Evolutionary conservation across 352 stramenopile genomes (phyloP), one percentile per base, ranked within the genome.

Genomic region (Globisporangium irregulare): DNA sequence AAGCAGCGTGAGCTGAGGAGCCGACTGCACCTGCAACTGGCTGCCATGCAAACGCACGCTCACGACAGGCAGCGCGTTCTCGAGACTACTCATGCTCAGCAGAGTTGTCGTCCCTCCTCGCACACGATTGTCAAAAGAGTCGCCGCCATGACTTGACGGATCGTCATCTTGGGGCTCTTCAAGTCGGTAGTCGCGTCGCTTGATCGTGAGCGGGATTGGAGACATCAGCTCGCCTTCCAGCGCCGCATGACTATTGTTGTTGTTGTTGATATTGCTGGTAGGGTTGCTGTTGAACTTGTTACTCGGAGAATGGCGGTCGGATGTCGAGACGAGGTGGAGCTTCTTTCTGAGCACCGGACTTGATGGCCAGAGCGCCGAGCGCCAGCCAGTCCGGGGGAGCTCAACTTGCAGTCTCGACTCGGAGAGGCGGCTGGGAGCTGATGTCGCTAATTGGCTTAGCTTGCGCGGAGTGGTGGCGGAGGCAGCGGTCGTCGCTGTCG

Each of bases 311-410:
- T 43, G 50, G 38, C 32, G 65, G 25, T 58, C 48, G 15, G 58
- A 59, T 36, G 58, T 55, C 51, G 62, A 67, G 59, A 71, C 32
- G 15, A 72, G 71, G 15, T 64, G 64, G 51, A 77, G 76, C 25
- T 81, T 81, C 70, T 80, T 80, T 22, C 69, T 64, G 38, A 80
- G 68, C 15, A 67, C 62, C 0, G 73, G 51, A n/a, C 62, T 78
- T 4, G 67, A 79, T 4, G 75, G 66, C 77, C 77, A 82, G 1
- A 78, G 61, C 46, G 66, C 68, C n/a, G 80, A 74, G 43, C 64
- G 75, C 77, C 77, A 82, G 38, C 76, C 46, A 24, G 71, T 73
- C 22, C 77, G 73, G 25, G 69, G 61, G 12, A 64, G 50, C 24
- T 56, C 57, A 29, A 56, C 66, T 2, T 70, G 65, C 43, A 76